phyloP scores from a whole-genome alignment of 2,329 filamentous ascomycete genomes.

The Monosporascus ibericus region DNA sequence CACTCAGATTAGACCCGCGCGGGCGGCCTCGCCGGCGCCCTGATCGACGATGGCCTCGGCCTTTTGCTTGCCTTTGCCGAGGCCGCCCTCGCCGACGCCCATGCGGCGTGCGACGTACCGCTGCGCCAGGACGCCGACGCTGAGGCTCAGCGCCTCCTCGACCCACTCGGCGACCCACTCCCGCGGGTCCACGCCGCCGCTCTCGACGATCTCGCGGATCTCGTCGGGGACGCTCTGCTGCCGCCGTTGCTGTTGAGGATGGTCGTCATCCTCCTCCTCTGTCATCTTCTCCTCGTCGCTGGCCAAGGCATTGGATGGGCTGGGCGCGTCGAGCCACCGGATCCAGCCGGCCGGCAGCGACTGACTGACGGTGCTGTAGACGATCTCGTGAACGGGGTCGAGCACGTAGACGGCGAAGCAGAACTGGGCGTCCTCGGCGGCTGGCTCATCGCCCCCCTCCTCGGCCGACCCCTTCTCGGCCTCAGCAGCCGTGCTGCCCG shows the following conservation, averaged over 20 bases:
- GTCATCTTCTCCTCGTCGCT: constrained; percentile 37
- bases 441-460: constrained; percentile 45
- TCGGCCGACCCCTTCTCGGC: constrained; percentile 50
- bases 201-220: constrained; percentile 77
- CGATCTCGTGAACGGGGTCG: constrained; percentile 87
- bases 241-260: constrained; percentile 5
- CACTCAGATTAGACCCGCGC: constrained; percentile 47
- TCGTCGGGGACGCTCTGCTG: constrained; percentile 62
- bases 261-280: constrained; percentile 30
- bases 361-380: constrained; percentile 79
- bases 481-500: constrained; percentile 44
- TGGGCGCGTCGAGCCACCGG: constrained; percentile 78
- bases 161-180: constrained; percentile 99
- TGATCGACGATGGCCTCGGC: constrained; percentile 51
- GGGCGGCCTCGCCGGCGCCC: constrained; percentile 52
- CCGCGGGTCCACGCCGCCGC: constrained; percentile 74
- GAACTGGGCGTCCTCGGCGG: constrained; percentile 53
- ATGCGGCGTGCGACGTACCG: constrained; percentile 90
- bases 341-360: constrained; percentile 79
- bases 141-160: constrained; percentile 74
- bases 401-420: constrained; percentile 73
- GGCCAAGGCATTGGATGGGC: constrained; percentile 42
- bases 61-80: constrained; percentile 56
- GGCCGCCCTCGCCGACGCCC: constrained; percentile 81
- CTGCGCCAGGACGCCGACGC: constrained; percentile 83